These are phyloP conservation scores for Cryoendolithus antarcticus DNA, from an alignment of 2,329 filamentous ascomycete genomes.

Conservation along the genomic window DNA sequence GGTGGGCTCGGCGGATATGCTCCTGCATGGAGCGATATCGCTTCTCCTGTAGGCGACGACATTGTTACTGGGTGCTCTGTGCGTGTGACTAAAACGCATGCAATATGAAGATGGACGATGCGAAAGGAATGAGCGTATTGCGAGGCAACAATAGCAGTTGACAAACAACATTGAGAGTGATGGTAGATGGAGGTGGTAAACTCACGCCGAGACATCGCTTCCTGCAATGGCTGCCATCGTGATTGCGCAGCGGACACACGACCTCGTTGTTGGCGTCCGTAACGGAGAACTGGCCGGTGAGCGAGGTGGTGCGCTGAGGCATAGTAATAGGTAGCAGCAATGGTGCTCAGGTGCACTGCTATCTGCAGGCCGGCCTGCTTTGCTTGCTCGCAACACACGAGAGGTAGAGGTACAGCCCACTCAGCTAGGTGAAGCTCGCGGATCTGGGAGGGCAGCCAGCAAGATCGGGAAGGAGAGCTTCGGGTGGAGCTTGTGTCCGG, in stretches of 20 bases:
- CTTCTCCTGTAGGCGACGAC: constrained; percentile 55
- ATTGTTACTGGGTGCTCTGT: constrained; percentile 5
- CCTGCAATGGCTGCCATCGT: constrained; percentile 91
- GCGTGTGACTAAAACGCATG: constrained; percentile 1
- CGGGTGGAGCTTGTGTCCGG: too few species aligned
- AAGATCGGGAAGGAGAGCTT: too few species aligned
- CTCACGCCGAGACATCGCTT: constrained; percentile 97
- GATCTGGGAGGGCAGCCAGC: not conserved
- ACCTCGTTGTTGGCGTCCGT: constrained; percentile 91
- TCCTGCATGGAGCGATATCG: constrained; percentile 98
- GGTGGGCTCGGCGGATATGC: constrained; percentile 93
- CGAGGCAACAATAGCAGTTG: constrained; percentile 2
- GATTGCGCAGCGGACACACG: constrained; percentile 87
- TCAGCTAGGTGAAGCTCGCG: not conserved
- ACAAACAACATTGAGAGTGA: constrained; percentile 1
- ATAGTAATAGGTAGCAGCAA: too few species aligned
- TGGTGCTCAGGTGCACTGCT: too few species aligned
- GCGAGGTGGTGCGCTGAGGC: constrained; percentile 76
- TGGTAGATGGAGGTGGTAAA: constrained; percentile 24
- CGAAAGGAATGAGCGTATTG: constrained; percentile 1
- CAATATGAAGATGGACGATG: not conserved
- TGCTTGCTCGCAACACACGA: too few species aligned
- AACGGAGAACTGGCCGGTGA: constrained; percentile 84
- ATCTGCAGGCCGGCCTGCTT: too few species aligned
- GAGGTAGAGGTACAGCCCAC: constrained; percentile 1